phyloP scores from a whole-genome alignment of 805 yeast species.

The Cyberlindnera nakhonratchasimensis region DNA sequence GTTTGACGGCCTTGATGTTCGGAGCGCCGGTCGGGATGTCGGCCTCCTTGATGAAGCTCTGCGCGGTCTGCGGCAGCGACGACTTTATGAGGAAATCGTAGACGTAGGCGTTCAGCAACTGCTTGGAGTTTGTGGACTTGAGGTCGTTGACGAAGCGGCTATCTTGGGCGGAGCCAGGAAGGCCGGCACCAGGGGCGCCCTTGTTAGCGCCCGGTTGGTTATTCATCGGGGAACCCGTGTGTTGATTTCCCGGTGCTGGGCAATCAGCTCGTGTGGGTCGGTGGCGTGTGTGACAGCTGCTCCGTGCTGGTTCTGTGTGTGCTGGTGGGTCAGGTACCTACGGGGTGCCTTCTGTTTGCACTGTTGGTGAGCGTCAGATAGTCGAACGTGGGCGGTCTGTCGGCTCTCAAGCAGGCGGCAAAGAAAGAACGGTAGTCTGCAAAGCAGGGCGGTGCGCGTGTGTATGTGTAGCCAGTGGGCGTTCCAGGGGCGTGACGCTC shows the following conservation, averaged over 20 bases:
- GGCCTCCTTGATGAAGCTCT: slow-evolving; percentile 71
- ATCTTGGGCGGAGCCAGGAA: slow-evolving; percentile 3
- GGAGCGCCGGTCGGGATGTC: slow-evolving; percentile 42
- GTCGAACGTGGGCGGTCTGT: slow-evolving; percentile 3
- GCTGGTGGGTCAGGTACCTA: too few relatives aligned
- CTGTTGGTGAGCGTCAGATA: neutral
- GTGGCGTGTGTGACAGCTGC: too few relatives aligned
- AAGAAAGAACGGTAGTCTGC: neutral
- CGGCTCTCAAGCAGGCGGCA: neutral
- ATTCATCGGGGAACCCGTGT: slow-evolving; percentile 2
- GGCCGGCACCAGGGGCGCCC: slow-evolving; percentile 8
- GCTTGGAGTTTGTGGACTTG: slow-evolving; percentile 35
- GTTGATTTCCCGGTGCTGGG: too few relatives aligned
- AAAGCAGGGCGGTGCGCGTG: neutral
- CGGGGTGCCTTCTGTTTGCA: too few relatives aligned
- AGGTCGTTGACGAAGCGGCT: slow-evolving; percentile 25
- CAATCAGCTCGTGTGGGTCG: neutral
- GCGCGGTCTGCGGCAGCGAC: slow-evolving; percentile 68
- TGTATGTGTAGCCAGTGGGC: neutral
- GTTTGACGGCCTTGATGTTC: slow-evolving; percentile 18
- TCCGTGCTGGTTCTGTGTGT: neutral
- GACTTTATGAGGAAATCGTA: slow-evolving; percentile 82
- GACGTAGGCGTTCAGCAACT: slow-evolving; percentile 74
- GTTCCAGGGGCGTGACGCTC: neutral
- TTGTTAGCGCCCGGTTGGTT: slow-evolving; percentile 8